phyloP scores from a whole-genome alignment of 2,329 filamentous ascomycete genomes.

The Hymenoscyphus linearis region DNA sequence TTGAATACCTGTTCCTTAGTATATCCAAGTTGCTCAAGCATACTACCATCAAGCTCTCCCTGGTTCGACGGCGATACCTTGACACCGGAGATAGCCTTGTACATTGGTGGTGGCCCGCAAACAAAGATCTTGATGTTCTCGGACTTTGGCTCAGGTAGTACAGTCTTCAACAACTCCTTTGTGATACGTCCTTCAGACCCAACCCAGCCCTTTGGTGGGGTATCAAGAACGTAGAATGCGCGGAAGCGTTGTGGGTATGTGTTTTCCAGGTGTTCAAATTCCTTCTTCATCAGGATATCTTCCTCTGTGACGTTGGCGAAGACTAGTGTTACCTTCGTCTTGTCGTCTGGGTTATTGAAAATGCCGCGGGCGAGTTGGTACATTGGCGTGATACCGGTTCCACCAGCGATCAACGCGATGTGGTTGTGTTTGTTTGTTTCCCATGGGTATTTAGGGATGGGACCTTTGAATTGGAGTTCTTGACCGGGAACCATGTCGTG shows the following conservation, averaged over 20 bases:
- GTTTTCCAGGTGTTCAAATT: constrained; percentile 85
- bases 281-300: constrained; percentile 85
- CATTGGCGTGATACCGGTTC: constrained; percentile 97
- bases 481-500: constrained; percentile 80
- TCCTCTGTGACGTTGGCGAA: constrained; percentile 87
- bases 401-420: constrained; percentile 82
- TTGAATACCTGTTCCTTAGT: constrained; percentile 91
- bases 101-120: constrained; percentile 86
- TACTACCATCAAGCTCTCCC: constrained; percentile 71
- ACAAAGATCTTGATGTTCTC: constrained; percentile 96
- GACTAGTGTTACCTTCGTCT: constrained; percentile 94
- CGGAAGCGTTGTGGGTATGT: constrained; percentile 92
- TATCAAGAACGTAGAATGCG: constrained; percentile 89
- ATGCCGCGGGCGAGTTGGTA: constrained; percentile 88
- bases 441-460: constrained; percentile 92
- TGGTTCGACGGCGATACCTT: constrained; percentile 95
- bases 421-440: constrained; percentile 87
- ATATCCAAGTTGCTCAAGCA: constrained; percentile 80
- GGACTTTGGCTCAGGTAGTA: constrained; percentile 85
- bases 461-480: constrained; percentile 86
- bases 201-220: constrained; percentile 71
- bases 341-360: constrained; percentile 93
- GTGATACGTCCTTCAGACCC: constrained; percentile 75
- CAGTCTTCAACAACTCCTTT: constrained; percentile 91
- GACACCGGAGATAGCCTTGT: constrained; percentile 83